A percentile compares a stretch with the other conserved stretches of the same genome.
Evolutionary conservation across 148 eudicot genomes (phyloP).

Genomic region (Chenopodium formosanum): DNA sequence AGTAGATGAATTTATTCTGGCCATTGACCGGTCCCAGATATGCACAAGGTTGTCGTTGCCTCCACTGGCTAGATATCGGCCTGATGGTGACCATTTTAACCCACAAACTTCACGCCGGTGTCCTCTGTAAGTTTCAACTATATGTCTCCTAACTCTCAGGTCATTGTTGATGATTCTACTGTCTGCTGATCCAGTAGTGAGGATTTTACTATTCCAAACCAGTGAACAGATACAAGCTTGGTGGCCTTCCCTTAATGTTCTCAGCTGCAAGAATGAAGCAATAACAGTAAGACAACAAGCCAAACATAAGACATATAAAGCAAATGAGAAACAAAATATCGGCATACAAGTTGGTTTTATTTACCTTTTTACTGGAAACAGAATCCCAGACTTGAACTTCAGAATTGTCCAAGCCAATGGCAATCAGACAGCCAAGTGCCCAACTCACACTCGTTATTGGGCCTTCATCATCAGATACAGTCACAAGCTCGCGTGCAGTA

Average conservation of each 20-base stretch:
- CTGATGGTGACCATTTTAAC: slow-evolving; percentile 75
- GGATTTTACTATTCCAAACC: slow-evolving; percentile 73
- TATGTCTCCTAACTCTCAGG: slow-evolving; percentile 49
- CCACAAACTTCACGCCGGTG: slow-evolving; percentile 81
- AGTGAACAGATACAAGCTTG: slow-evolving; percentile 64
- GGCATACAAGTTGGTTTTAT: neutral
- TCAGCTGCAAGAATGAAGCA: slow-evolving; percentile 40
- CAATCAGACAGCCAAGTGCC: slow-evolving; percentile 80
- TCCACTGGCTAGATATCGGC: slow-evolving; percentile 74
- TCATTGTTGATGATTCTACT: slow-evolving; percentile 64
- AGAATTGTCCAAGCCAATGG: slow-evolving; percentile 69
- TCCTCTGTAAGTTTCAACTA: slow-evolving; percentile 63
- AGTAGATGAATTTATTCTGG: slow-evolving; percentile 53
- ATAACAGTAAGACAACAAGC: neutral
- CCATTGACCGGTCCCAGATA: slow-evolving; percentile 71
- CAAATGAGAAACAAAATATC: too few relatives aligned
- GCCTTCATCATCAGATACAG: slow-evolving; percentile 66
- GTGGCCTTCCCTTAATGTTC: slow-evolving; percentile 74
- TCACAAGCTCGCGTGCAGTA: slow-evolving; percentile 61
- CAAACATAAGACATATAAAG: neutral
- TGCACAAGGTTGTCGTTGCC: slow-evolving; percentile 80
- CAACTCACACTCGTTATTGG: slow-evolving; percentile 82
- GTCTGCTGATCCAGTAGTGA: slow-evolving; percentile 81
- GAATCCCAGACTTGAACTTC: slow-evolving; percentile 89
- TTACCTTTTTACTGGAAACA: slow-evolving; percentile 53